Conservation (phyloP, 495 filamentous ascomycete species). For the Pyrenula massariospora region DNA sequence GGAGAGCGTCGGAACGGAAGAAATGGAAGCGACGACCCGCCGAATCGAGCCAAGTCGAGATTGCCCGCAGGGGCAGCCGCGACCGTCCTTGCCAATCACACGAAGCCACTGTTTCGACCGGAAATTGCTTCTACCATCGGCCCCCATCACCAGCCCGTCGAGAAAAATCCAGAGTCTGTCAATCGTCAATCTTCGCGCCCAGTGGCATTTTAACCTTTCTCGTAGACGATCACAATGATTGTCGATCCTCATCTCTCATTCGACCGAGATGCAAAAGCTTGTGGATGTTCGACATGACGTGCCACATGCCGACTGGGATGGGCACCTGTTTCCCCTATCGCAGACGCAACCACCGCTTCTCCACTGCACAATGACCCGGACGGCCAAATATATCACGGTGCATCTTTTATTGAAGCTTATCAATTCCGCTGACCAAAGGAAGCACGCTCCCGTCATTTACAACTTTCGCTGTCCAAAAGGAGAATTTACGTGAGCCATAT, state of each 20-base stretch:
- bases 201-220: not conserved
- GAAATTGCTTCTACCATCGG: not conserved
- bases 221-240: not conserved
- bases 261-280: too few species aligned
- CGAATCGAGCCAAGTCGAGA: not conserved
- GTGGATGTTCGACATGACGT: too few species aligned
- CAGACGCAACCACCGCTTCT: too few species aligned
- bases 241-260: not conserved
- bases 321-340: too few species aligned
- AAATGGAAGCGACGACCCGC: not conserved
- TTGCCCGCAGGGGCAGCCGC: not conserved
- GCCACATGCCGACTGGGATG: too few species aligned
- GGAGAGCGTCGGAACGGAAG: not conserved
- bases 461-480: too few species aligned
- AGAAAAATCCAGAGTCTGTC: not conserved
- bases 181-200: not conserved
- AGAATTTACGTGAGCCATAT: too few species aligned
- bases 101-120: not conserved
- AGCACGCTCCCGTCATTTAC: too few species aligned
- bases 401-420: not conserved
- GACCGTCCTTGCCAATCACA: not conserved
- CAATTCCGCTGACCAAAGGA: not conserved
- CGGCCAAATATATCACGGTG: not conserved
- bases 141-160: not conserved
- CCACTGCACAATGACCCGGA: too few species aligned